These are phyloP conservation scores for Leucocoprinus birnbaumii DNA, from an alignment of 768 basidiomycete species.

Conservation along the genomic window DNA sequence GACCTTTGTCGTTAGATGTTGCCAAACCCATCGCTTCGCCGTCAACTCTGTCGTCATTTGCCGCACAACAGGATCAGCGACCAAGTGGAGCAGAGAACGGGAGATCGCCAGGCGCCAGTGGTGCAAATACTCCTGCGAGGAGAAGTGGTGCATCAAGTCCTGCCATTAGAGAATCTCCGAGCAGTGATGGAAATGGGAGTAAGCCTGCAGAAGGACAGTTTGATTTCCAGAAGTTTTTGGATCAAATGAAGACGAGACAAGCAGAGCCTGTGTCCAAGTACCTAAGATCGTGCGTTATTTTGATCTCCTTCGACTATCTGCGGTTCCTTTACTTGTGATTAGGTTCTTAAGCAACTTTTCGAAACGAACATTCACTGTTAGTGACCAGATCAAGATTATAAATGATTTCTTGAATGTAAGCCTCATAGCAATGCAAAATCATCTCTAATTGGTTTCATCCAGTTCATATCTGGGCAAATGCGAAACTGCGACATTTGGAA, in stretches of 20 bases:
- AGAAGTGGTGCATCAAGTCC: conserved; percentile 6
- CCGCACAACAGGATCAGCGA: conserved; percentile 39
- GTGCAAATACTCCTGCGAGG: conserved; percentile 21
- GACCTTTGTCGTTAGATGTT: conserved; percentile 61
- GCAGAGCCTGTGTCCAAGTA: conserved; percentile 96
- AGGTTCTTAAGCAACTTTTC: conserved; percentile 94
- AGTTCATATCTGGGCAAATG: conserved; percentile 95
- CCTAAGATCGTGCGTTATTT: conserved; percentile 83
- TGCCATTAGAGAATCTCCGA: conserved; percentile 9
- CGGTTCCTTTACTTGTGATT: neutral
- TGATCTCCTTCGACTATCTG: neutral
- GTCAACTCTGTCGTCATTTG: conserved; percentile 51
- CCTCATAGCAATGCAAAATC: conserved; percentile 5
- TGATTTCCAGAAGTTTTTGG: conserved; percentile 93
- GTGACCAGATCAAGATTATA: conserved; percentile 93
- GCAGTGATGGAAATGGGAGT: conserved; percentile 20
- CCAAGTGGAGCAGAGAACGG: conserved; percentile 14
- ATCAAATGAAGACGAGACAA: conserved; percentile 85
- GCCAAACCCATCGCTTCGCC: conserved; percentile 58
- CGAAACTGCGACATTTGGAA: conserved; percentile 80
- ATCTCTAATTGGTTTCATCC: conserved; percentile 1
- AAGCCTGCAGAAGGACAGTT: conserved; percentile 51
- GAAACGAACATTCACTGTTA: conserved; percentile 87
- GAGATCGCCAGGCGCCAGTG: conserved; percentile 17
- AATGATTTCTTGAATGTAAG: conserved; percentile 88